phyloP scores from a whole-genome alignment of 2,329 filamentous ascomycete species.

The Aschersonia sp. region DNA sequence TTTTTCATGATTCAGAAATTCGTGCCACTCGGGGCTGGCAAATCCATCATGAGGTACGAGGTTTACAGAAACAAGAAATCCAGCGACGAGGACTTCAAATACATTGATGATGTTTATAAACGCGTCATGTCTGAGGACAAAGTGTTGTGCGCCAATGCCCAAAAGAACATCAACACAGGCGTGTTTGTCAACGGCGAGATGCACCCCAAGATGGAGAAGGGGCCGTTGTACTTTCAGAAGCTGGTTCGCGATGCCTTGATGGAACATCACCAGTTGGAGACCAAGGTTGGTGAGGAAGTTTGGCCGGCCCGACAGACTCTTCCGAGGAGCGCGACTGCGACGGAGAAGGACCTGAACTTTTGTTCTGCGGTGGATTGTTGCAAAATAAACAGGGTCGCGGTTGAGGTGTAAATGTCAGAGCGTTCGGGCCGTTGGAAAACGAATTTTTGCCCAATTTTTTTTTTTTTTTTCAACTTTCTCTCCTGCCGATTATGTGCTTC shows the following conservation, averaged over 20 bases:
- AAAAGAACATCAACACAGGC: conserved; percentile 45
- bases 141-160: conserved; percentile 41
- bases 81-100: conserved; percentile 40
- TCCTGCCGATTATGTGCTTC: background rate
- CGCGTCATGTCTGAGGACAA: conserved; percentile 52
- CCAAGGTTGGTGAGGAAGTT: conserved; percentile 28
- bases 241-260: conserved; percentile 31
- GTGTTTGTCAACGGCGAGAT: conserved; percentile 49
- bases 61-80: conserved; percentile 47
- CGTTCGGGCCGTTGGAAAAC: too few relatives aligned
- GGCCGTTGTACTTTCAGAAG: conserved; percentile 41
- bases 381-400: conserved; percentile 8
- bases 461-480: background rate
- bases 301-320: conserved; percentile 32
- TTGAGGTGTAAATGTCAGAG: conserved; percentile 1
- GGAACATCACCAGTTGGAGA: conserved; percentile 31
- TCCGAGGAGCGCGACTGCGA: conserved; percentile 11
- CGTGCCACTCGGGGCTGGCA: conserved; percentile 35
- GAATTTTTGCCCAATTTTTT: background rate
- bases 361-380: conserved; percentile 20
- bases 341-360: conserved; percentile 16
- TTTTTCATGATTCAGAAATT: conserved; percentile 52
- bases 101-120: conserved; percentile 45
- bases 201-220: conserved; percentile 46
- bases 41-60: conserved; percentile 44